Evolutionary conservation across 1,284 basidiomycete species (phyloP), one percentile per base, ranked within the genome.

Genomic region (Chiua sp.): DNA sequence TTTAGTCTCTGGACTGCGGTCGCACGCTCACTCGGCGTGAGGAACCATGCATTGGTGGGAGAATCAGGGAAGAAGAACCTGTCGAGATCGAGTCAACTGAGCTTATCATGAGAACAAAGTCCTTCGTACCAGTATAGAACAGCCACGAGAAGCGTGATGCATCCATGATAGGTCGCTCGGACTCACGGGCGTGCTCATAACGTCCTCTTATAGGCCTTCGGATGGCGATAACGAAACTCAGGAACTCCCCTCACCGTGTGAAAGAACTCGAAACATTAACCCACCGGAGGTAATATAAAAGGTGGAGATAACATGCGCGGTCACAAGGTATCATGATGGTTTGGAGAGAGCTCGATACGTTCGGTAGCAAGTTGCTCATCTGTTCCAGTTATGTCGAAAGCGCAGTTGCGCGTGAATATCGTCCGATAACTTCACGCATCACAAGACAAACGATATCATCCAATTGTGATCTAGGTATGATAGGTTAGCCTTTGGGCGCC

Each of bases 21-120:
- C 3, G 76, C 77, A n/a, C 87, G 81, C 66, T 91, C 89, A 22
- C 79, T 77, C 4, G 72, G 76, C 0, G 86, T 87, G 46, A 91
- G 76, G 74, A 90, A 91, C 84, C 86, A 87, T 11, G 90, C 88
- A 56, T 74, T 86, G 7, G 87, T 87, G 0, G 88, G 88, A 15
- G 87, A 88, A 67, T 88, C 83, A 0, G 88, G 90, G 74, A 91
- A 90, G 44, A 87, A 72, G 68, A 90, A 79, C 84, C 88, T 90
- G 47, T 16, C n/a, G 20, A 42, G 50, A 48, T 47, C 39, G 3
- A 30, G 42, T 67, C 47, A 67, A 59, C 57, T 63, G 26, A 50
- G 11, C 7, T 39, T 22, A 51, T 39, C n/a, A 51, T 4, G 32
- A 51, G 2, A n/a, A 30, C 57, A 42, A 23, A 7, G 32, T 53